Base-by-base conservation (phyloP, 345 rosid genomes). In the Jatropha curcas region DNA sequence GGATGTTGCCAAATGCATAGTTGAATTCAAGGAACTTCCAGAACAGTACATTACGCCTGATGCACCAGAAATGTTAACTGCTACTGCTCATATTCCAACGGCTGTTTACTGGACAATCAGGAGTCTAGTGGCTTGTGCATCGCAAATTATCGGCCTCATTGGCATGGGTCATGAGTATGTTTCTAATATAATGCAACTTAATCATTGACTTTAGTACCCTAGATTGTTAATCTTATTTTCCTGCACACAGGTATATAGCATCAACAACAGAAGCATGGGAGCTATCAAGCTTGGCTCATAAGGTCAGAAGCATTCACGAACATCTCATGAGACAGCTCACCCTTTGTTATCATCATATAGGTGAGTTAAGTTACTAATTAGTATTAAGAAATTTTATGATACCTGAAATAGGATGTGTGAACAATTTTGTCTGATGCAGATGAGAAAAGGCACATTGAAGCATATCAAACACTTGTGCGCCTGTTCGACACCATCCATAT, bases 261-360 rank as follows among this genome's bases (percentile, higher is more conserved):
- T 77, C 81, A 31, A 85, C 89, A 65, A 84, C 79, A 68, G 94
- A 89, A 75, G 79, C 84, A n/a, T 87, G 90, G 85, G 97, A 88
- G 82, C 79, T 91, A 33, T 87, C 90, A 45, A 84, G 84, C 77
- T 82, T 86, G 75, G 87, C 86, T 19, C 86, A 86, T 71, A 85
- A 88, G 77, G 83, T 91, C 19, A 76, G 35, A 77, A 83, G 75
- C 71, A 83, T 86, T 45, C 77, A 79, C n/a, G 74, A 70, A 60
- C 89, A 79, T 75, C 87, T 86, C 41, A 60, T 39, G 82, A 71
- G 60, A 72, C 89, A 82, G 67, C 81, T 86, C 35, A 33, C 60
- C 27, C 35, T 68, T 48, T 86, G 89, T 72, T 46, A 73, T 66
- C 79, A 75, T 20, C 80, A 75, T 53, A 83, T 86, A 17, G 87